Conservation (phyloP, 345 rosid genomes). For the Citrus cavaleriei region DNA sequence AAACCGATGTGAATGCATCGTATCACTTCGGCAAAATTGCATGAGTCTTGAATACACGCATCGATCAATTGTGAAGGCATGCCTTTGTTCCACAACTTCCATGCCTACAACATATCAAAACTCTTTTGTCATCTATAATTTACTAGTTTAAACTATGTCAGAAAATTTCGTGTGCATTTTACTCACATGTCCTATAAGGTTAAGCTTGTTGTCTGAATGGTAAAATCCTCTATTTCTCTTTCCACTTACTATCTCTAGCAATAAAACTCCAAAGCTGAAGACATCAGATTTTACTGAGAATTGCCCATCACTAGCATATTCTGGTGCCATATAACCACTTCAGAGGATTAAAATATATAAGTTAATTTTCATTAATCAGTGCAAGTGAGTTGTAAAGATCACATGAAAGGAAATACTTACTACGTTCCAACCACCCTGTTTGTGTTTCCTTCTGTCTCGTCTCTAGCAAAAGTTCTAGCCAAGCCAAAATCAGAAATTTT, state of each 20-base stretch:
- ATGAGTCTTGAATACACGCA: not conserved
- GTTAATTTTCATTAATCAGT: not conserved
- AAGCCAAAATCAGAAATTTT: slow-evolving; percentile 38
- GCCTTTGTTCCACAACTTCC: slow-evolving; percentile 35
- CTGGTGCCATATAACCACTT: slow-evolving; percentile 41
- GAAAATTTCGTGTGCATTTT: not conserved
- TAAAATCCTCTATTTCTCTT: slow-evolving; percentile 29
- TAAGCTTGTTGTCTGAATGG: slow-evolving; percentile 16
- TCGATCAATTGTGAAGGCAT: slow-evolving; percentile 23
- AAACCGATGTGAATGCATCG: slow-evolving; percentile 42
- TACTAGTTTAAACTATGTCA: not conserved
- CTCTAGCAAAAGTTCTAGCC: slow-evolving; percentile 30
- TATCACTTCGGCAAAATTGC: slow-evolving; percentile 13
- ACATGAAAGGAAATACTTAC: slow-evolving; percentile 9
- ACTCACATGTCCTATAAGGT: slow-evolving; percentile 31
- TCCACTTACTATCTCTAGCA: slow-evolving; percentile 38
- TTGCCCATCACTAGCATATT: slow-evolving; percentile 34
- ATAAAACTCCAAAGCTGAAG: slow-evolving; percentile 38
- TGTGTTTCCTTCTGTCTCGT: slow-evolving; percentile 31
- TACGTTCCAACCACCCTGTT: slow-evolving; percentile 27
- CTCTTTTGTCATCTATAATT: not conserved
- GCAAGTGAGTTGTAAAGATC: not conserved
- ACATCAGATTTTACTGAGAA: slow-evolving; percentile 43
- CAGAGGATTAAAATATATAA: not conserved
- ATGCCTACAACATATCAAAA: slow-evolving; percentile 27